Conservation (phyloP, 495 filamentous ascomycete genomes). For the Penicillium canescens region DNA sequence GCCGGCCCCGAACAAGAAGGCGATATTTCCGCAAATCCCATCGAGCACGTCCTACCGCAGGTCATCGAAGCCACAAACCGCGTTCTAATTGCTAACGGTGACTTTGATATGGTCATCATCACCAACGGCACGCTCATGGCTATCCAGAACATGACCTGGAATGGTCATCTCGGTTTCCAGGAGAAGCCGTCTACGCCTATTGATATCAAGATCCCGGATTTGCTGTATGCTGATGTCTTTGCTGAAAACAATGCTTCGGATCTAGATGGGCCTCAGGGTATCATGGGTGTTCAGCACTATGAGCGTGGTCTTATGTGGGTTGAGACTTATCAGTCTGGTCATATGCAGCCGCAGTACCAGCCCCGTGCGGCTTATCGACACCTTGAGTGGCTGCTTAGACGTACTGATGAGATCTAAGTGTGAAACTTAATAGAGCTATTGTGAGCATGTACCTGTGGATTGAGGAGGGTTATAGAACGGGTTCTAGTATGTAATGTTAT, state of each 20-base stretch:
- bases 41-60: conserved; percentile 53
- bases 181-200: conserved; percentile 36
- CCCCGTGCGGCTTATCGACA: conserved; percentile 67
- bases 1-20: conserved; percentile 38
- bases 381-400: conserved; percentile 66
- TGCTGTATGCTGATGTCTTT: conserved; percentile 33
- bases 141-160: conserved; percentile 72
- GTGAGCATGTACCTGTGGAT: neutral
- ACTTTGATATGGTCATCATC: conserved; percentile 61
- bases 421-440: neutral
- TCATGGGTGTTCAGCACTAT: conserved; percentile 63
- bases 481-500: neutral
- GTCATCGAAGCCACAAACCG: conserved; percentile 63
- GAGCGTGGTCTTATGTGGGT: conserved; percentile 75
- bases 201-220: conserved; percentile 37
- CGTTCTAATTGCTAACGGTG: conserved; percentile 59
- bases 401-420: conserved; percentile 43
- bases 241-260: conserved; percentile 25
- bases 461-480: neutral
- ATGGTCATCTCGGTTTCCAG: conserved; percentile 62
- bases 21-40: conserved; percentile 42
- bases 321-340: conserved; percentile 59
- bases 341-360: conserved; percentile 68
- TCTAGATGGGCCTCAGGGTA: conserved; percentile 46
- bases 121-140: conserved; percentile 61